Base-by-base conservation (phyloP, 2,329 filamentous ascomycete genomes). In the Endothia cerciana region DNA sequence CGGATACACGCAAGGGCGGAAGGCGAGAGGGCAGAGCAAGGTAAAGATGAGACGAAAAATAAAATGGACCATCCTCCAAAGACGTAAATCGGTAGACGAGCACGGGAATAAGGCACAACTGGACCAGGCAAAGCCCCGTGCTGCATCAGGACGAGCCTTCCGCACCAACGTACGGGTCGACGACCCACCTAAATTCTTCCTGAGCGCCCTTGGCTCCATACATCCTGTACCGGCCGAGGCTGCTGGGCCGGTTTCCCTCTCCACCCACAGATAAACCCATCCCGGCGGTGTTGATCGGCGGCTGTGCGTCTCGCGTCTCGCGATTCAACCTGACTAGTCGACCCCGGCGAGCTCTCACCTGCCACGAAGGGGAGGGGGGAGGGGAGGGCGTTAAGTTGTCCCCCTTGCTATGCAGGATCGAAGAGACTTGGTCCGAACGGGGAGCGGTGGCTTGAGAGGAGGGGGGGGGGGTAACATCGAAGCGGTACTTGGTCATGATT, bases 281-380 rank as follows among this genome's bases (percentile, higher is more conserved):
- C 17, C 53, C 30, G 53, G 53, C 53, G 30, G 53, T 56, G 53
- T 56, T 30, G 53, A 38, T 38, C 47, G 6, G 28, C 10, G n/a
- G 45, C 22, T 49, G 45, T 11, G 1, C 47, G 11, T 11, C 22
- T 49, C 45, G 45, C 47, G 47, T 10, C 13, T 49, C 45, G 45
- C 45, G 45, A 22, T 30, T 51, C 11, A 28, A 8, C 11, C 28
- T 13, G 3, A 2, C 33, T 36, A 10, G 33, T 10, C 10, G 33
- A 10, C 33, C 33, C 33, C 33, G 33, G 33, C 10, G 33, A 36
- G 33, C 33, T 36, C 33, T 36, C 33, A 36, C 33, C 33, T 36
- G 10, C 6, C n/a, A n/a, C n/a, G n/a, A n/a, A n/a, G n/a, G n/a
- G n/a, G n/a, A n/a, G n/a, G n/a, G n/a, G n/a, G n/a, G n/a, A n/a